Evolutionary conservation across 1,139 yeast genomes (phyloP).

Genomic region (Suhomyces atakaporum): DNA sequence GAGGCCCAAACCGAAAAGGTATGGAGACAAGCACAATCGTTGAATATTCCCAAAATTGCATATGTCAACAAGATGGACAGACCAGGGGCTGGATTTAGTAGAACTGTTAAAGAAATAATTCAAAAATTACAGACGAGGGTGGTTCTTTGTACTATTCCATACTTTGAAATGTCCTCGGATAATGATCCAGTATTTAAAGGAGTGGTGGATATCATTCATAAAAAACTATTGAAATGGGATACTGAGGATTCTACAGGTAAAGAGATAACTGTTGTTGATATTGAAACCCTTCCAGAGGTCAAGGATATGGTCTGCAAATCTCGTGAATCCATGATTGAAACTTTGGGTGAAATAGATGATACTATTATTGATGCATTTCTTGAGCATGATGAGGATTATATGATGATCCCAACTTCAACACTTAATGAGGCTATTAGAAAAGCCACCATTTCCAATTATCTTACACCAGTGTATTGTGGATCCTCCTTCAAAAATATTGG

Average conservation of each 20-base stretch:
- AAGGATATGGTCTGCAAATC: constrained; percentile 55
- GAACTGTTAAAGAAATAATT: constrained; percentile 87
- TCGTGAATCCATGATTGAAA: constrained; percentile 78
- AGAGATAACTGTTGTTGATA: constrained; percentile 49
- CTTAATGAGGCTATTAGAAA: constrained; percentile 61
- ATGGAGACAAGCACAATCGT: constrained; percentile 80
- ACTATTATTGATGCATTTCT: constrained; percentile 72
- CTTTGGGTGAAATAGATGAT: constrained; percentile 82
- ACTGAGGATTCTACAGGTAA: constrained; percentile 54
- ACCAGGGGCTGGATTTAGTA: constrained; percentile 90
- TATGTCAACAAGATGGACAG: constrained; percentile 96
- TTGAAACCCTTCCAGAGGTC: constrained; percentile 32
- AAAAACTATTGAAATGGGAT: constrained; percentile 67
- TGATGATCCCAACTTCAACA: constrained; percentile 54
- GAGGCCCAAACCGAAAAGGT: constrained; percentile 98
- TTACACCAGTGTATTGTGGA: constrained; percentile 88
- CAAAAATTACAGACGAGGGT: constrained; percentile 73
- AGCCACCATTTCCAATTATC: constrained; percentile 57
- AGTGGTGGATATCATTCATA: constrained; percentile 77
- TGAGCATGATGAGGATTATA: constrained; percentile 68
- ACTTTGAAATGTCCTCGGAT: constrained; percentile 45
- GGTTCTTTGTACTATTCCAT: constrained; percentile 78
- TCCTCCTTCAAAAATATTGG: constrained; percentile 92
- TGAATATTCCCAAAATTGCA: constrained; percentile 71
- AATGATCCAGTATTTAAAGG: constrained; percentile 63